Evolutionary conservation across 495 filamentous ascomycete genomes (phyloP), one percentile per base, ranked within the genome.

Genomic region (Lasiosphaeris hirsuta): DNA sequence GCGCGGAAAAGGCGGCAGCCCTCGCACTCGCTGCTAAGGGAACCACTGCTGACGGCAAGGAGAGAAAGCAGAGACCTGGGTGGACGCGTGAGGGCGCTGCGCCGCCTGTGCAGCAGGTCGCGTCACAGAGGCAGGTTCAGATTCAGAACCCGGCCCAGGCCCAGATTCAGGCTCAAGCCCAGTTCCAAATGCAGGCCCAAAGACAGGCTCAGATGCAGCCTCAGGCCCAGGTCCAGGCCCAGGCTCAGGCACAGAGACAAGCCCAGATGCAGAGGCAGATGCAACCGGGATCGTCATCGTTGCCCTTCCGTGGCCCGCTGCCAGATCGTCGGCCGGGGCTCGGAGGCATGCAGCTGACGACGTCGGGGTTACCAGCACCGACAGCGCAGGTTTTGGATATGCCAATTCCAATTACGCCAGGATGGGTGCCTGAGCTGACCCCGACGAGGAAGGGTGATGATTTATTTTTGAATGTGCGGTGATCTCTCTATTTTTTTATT

Each of bases 361-460:
- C 15, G 39, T 38, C 40, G 36, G 56, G 57, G 36, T 54, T 40
- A 56, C 53, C 62, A 62, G 45, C 62, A 19, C 60, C 49, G 44
- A 49, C 54, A 40, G 57, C 36, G 18, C 23, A 30, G 23, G 23
- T 30, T 30, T 30, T 30, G 23, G 23, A 30, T 30, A 30, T 30
- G 23, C 64, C 70, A n/a, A 57, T 75, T 40, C 78, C 80, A 1
- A 66, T 63, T 13, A 82, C 79, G 38, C 79, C 79, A 0, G 75
- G 70, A 1, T 82, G 79, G 78, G 65, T 74, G 57, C 76, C 79
- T n/a, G 67, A 72, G 61, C 47, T 79, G 60, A 79, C 75, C 57
- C 76, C 76, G 7, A 78, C 73, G 44, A 67, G 74, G 58, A 68
- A 71, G 42, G 76, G 76, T 10, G 73, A 75, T 44, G 75, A 78